Evolutionary conservation across 2,329 filamentous ascomycete genomes (phyloP).

Genomic region (Ascocoryne sarcoides): DNA sequence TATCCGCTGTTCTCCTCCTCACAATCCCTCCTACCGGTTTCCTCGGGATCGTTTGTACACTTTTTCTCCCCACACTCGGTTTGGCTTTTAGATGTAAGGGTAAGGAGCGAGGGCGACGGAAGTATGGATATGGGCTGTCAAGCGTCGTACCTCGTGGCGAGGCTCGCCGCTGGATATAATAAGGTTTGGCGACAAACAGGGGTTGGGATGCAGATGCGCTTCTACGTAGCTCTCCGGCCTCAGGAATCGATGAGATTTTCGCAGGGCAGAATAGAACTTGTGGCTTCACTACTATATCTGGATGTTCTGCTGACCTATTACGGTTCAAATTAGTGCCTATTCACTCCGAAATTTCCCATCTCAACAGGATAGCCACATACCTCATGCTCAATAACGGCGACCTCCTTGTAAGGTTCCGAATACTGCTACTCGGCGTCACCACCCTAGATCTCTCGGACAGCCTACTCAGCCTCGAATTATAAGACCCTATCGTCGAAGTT

Average conservation of each 20-base stretch:
- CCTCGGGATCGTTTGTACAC: too few species aligned
- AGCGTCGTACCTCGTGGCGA: too few species aligned
- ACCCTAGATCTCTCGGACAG: conserved; percentile 7
- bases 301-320: conserved; percentile 20
- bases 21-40: too few species aligned
- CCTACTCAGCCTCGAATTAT: conserved; percentile 1
- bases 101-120: background rate
- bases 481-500: background rate
- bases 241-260: conserved; percentile 15
- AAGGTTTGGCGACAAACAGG: conserved; percentile 14
- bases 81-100: too few species aligned
- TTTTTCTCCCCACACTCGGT: too few species aligned
- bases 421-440: conserved; percentile 23
- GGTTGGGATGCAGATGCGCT: too few species aligned
- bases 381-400: conserved; percentile 22
- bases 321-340: too few species aligned
- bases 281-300: conserved; percentile 17
- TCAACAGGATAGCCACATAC: conserved; percentile 15
- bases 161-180: too few species aligned
- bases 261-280: conserved; percentile 19
- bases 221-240: too few species aligned
- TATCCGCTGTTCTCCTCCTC: conserved; percentile 11
- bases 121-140: too few species aligned
- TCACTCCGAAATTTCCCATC: too few species aligned
- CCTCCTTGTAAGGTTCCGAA: conserved; percentile 19